Percentiles rank a stretch among this genome's conserved stretches.
phyloP scores from a whole-genome alignment of 2,329 filamentous ascomycete genomes.

The Apiospora rasikravindrae region DNA sequence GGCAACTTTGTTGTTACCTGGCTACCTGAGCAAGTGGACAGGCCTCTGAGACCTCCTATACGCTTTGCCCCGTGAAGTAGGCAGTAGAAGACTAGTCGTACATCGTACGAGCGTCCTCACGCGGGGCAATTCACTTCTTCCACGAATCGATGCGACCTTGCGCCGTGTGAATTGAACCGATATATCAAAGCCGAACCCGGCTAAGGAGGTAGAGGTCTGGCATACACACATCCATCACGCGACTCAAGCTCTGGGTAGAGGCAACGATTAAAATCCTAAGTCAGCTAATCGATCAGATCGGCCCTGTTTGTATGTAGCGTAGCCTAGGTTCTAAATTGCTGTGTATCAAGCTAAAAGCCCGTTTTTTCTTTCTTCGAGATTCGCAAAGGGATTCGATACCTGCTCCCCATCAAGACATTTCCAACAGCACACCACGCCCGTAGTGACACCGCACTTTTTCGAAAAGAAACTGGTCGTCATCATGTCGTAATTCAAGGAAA shows the following conservation, averaged over 20 bases:
- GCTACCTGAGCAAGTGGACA: no score
- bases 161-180: no score
- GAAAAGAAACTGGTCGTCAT: constrained; percentile 42
- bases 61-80: background rate
- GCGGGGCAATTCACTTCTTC: no score
- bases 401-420: constrained; percentile 35
- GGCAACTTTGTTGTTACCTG: background rate
- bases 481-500: constrained; percentile 41
- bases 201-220: no score
- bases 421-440: constrained; percentile 41
- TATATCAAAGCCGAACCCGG: no score
- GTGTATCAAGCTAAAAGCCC: constrained; percentile 16
- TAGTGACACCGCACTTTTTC: constrained; percentile 46
- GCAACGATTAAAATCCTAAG: constrained; percentile 5
- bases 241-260: background rate
- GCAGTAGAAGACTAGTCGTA: background rate
- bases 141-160: no score
- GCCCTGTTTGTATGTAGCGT: constrained; percentile 17
- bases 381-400: background rate
- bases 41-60: background rate
- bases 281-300: constrained; percentile 16
- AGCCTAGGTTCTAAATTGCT: constrained; percentile 17
- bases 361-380: constrained; percentile 11
- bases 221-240: background rate
- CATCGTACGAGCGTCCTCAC: background rate